Conservation (phyloP, 805 yeast genomes). For the Grigorovia humatica region DNA sequence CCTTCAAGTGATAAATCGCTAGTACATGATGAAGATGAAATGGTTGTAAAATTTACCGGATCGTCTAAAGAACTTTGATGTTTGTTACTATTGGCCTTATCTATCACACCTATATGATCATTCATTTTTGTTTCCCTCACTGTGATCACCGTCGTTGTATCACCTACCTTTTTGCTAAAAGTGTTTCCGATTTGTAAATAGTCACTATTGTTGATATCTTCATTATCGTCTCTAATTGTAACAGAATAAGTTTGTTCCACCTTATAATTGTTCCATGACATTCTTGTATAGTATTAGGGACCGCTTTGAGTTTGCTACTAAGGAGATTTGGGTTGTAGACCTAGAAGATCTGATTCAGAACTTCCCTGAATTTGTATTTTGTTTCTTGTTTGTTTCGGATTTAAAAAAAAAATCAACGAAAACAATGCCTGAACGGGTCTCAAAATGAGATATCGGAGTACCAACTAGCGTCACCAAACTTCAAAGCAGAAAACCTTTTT, state of each 20-base stretch:
- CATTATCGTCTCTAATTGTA: not conserved
- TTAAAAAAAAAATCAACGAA: too few relatives aligned
- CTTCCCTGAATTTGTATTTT: not conserved
- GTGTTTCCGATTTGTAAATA: not conserved
- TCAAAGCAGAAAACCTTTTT: not conserved
- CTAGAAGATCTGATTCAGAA: not conserved
- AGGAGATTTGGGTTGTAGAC: not conserved
- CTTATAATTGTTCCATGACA: not conserved
- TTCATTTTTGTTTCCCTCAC: not conserved
- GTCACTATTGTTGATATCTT: too few relatives aligned
- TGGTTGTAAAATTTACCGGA: slow-evolving; percentile 2
- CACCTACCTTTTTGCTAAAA: not conserved
- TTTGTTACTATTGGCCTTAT: not conserved
- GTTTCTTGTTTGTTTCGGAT: not conserved
- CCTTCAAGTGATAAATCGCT: slow-evolving; percentile 1
- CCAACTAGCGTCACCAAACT: not conserved
- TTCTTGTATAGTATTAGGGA: not conserved
- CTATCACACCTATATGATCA: not conserved
- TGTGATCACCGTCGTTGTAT: not conserved
- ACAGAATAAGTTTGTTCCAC: not conserved
- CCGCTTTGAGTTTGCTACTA: not conserved
- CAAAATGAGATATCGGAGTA: not conserved
- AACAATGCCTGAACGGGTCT: not conserved
- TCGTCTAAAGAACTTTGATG: slow-evolving; percentile 2
- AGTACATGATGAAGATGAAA: slow-evolving; percentile 5